Base-by-base conservation (phyloP, 2,329 filamentous ascomycete species). In the Fusarium anthophilum region DNA sequence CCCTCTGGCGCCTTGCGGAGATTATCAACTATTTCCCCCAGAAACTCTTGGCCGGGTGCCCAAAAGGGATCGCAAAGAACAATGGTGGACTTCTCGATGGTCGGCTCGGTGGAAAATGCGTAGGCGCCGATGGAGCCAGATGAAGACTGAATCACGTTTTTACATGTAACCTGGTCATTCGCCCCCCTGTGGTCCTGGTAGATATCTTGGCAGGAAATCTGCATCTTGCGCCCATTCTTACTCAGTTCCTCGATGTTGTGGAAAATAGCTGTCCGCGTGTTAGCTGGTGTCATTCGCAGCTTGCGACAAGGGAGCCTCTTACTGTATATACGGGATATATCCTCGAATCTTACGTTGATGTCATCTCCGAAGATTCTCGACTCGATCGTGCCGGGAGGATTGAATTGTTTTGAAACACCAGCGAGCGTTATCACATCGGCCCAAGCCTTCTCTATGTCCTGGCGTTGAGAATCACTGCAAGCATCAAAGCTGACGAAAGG, bases 281-380 rank as follows among this genome's bases (percentile, higher is more conserved):
- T 30, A 50, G 28, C 20, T 30, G 7, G 10, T n/a, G 20, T 6
- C 20, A 0, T 30, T 48, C 10, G 7, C 1, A n/a, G 14, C 28
- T n/a, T 48, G 14, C 1, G 26, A 22, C 4, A 30, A 17, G 8
- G 3, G 44, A 48, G 14, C 14, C 7, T n/a, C 47, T 50, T 4
- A 50, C 47, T 50, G 47, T 50, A 50, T 6, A 50, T 50, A 6
- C 47, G 47, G 1, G 26, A n/a, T 50, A 50, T 50, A 17, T 50
- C 47, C 20, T n/a, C 28, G 10, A 51, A 51, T 24, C 48, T 35
- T 20, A 51, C 0, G 14, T 30, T 50, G 28, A 50, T 50, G 14
- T 50, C 47, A 30, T 50, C 47, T 50, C 47, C 47, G 10, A 30
- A 48, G 26, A 48, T 48, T n/a, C 48, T 51, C 4, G 48, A 10